These are phyloP conservation scores for Russula emetica DNA, from an alignment of 768 basidiomycete genomes.

Conservation along the genomic window DNA sequence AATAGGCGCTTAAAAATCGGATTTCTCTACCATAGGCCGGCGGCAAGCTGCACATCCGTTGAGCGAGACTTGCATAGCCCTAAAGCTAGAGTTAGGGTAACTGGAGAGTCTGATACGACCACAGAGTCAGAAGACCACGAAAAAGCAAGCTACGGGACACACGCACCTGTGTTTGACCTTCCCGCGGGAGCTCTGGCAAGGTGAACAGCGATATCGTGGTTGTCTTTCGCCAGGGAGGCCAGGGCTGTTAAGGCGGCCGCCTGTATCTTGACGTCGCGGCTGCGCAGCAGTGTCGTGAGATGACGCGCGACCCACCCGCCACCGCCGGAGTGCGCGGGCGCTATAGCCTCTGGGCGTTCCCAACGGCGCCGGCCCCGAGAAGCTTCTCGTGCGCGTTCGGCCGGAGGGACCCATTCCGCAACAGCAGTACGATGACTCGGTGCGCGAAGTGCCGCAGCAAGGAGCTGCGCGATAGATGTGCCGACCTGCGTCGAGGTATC, in stretches of 20 bases:
- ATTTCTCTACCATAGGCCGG: conserved; percentile 56
- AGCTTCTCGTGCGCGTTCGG: conserved; percentile 51
- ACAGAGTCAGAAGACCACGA: background rate
- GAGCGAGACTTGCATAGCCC: conserved; percentile 54
- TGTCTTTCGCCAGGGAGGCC: conserved; percentile 64
- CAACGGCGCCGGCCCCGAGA: conserved; percentile 60
- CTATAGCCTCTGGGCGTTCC: conserved; percentile 55
- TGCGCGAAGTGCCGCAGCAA: conserved; percentile 50
- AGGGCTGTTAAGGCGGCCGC: conserved; percentile 63
- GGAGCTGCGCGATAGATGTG: conserved; percentile 54
- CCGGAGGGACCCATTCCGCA: conserved; percentile 58
- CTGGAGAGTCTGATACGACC: conserved; percentile 27
- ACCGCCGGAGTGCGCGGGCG: conserved; percentile 33
- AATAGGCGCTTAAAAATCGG: background rate
- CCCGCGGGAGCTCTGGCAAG: conserved; percentile 40
- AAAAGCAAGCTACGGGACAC: background rate
- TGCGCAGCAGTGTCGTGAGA: conserved; percentile 46
- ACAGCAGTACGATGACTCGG: conserved; percentile 48
- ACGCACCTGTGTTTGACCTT: conserved; percentile 18
- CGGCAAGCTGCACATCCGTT: conserved; percentile 62
- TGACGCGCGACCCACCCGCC: conserved; percentile 60
- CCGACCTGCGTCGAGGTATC: conserved; percentile 41
- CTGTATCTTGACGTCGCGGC: conserved; percentile 57
- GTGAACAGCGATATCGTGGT: conserved; percentile 45
- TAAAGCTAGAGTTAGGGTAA: conserved; percentile 45